Conservation (phyloP, 1,284 basidiomycete species). For the Amylostereum chailletii region DNA sequence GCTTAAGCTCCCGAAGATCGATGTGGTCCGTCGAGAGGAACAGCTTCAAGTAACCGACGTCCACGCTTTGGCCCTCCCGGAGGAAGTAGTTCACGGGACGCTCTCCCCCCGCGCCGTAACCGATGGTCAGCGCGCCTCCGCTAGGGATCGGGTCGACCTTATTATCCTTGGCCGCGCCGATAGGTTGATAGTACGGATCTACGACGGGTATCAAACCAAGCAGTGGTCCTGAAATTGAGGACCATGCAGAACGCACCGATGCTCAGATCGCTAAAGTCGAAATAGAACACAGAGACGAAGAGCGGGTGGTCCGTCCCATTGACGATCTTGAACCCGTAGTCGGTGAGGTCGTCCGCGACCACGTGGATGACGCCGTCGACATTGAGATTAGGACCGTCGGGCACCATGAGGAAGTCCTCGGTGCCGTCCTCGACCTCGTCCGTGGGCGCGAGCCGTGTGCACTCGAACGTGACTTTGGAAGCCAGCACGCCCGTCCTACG, state of each 20-base stretch:
- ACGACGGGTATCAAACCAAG: no score
- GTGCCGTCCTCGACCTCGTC: not conserved
- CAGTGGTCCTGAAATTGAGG: no score
- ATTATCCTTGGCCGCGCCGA: no score
- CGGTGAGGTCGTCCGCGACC: not conserved
- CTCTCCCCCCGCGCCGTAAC: conserved; percentile 10
- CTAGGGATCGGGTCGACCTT: no score
- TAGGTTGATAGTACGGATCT: no score
- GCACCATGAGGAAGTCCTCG: not conserved
- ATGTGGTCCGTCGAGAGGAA: conserved; percentile 10
- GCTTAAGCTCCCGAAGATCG: conserved; percentile 5
- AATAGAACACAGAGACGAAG: conserved; percentile 10
- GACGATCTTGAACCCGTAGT: conserved; percentile 5
- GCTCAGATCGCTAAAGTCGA: conserved; percentile 10
- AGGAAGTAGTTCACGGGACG: conserved; percentile 5
- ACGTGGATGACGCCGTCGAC: not conserved
- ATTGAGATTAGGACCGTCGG: no score
- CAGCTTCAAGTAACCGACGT: conserved; percentile 12
- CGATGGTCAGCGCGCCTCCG: conserved; percentile 6
- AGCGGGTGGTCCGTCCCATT: conserved; percentile 6
- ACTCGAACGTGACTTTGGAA: not conserved
- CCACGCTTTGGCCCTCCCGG: conserved; percentile 6
- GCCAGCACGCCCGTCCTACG: not conserved
- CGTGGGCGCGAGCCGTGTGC: not conserved
- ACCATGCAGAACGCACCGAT: conserved; percentile 8